These are phyloP conservation scores for Camellia lanceoleosa DNA, from an alignment of 148 eudicot species.

Conservation along the genomic window DNA sequence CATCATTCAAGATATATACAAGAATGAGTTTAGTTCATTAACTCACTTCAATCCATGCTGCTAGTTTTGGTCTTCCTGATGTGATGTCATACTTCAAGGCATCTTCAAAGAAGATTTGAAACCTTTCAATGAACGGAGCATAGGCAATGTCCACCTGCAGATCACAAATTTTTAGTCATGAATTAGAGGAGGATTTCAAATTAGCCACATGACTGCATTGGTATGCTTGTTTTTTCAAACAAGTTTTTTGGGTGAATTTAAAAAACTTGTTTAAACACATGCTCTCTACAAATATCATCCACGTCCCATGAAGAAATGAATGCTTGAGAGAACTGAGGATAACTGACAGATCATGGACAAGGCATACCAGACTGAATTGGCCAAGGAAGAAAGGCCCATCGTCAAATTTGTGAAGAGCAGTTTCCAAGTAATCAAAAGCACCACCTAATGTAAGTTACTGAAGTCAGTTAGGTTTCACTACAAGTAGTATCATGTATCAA, in stretches of 20 bases:
- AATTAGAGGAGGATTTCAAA: too few species aligned
- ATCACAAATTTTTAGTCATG: too few species aligned
- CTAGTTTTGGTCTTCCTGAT: conserved; percentile 51
- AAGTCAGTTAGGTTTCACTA: background rate
- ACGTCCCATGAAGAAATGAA: too few species aligned
- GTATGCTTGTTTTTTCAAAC: too few species aligned
- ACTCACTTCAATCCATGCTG: conserved; percentile 63
- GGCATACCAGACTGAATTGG: too few species aligned
- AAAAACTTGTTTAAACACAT: background rate
- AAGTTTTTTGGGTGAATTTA: too few species aligned
- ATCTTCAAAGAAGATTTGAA: conserved; percentile 49
- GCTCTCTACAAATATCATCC: conserved; percentile 34
- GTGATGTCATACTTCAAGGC: conserved; percentile 60
- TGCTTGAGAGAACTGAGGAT: too few species aligned
- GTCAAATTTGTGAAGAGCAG: conserved; percentile 53
- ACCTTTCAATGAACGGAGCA: conserved; percentile 70
- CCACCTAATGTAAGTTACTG: conserved; percentile 31
- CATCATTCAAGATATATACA: background rate
- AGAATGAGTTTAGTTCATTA: background rate
- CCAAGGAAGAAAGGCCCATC: conserved; percentile 80
- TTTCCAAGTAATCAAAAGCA: conserved; percentile 67
- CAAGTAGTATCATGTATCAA: background rate
- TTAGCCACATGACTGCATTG: too few species aligned
- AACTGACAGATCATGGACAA: too few species aligned
- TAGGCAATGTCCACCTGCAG: conserved; percentile 53